Conservation (phyloP, 306 rosid species). For the Gillenia trifoliata region DNA sequence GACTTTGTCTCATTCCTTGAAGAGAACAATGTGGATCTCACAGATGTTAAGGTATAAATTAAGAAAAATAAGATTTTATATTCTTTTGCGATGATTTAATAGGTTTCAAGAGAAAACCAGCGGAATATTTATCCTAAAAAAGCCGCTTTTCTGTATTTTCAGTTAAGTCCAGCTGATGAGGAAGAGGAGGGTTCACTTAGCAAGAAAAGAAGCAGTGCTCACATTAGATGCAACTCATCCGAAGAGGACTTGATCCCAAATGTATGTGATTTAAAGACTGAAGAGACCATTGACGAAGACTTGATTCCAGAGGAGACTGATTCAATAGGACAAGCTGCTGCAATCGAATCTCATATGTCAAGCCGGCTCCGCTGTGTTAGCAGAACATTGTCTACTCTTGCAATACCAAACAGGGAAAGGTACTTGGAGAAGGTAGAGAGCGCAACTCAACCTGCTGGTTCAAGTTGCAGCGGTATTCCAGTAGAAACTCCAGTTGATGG, state of each 20-base stretch:
- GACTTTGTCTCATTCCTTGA: conserved; percentile 78
- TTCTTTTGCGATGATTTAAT: conserved; percentile 9
- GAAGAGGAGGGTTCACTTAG: conserved; percentile 28
- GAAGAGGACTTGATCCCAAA: conserved; percentile 62
- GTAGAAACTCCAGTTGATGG: conserved; percentile 20
- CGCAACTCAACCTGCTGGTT: conserved; percentile 21
- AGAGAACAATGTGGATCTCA: conserved; percentile 76
- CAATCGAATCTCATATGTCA: conserved; percentile 24
- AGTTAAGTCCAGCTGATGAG: conserved; percentile 72
- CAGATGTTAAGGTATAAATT: conserved; percentile 69
- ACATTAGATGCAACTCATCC: conserved; percentile 64
- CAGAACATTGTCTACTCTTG: conserved; percentile 43
- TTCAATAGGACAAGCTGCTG: conserved; percentile 26
- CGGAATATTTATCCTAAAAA: conserved; percentile 22
- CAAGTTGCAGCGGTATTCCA: conserved; percentile 5
- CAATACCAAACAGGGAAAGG: conserved; percentile 44
- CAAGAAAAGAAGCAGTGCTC: conserved; percentile 48
- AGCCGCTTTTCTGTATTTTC: conserved; percentile 28
- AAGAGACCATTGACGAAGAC: conserved; percentile 31
- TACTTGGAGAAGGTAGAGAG: conserved; percentile 30
- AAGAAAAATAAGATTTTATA: neutral
- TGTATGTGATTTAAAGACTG: conserved; percentile 39
- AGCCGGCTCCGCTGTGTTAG: conserved; percentile 25
- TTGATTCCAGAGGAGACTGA: conserved; percentile 21
- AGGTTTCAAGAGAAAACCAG: neutral